Evolutionary conservation across 73 alveolate genomes (phyloP).

Genomic region (Breviolum minutum): DNA sequence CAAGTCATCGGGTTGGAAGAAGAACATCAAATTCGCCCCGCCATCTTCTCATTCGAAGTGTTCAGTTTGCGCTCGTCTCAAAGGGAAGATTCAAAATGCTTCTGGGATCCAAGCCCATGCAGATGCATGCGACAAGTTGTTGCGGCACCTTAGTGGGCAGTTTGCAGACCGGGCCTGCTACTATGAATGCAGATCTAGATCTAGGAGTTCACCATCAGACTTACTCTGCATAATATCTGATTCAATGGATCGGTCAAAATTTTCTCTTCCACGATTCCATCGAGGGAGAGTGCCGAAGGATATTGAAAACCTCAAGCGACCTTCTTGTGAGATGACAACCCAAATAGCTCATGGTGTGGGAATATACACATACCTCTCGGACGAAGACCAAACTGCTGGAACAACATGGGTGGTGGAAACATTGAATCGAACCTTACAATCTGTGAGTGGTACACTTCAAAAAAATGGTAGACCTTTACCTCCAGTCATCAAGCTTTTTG

Average conservation of each 20-base stretch:
- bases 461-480: neutral
- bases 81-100: neutral
- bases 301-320: neutral
- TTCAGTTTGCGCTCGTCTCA: neutral
- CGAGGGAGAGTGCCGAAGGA: neutral
- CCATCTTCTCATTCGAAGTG: neutral
- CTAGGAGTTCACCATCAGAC: neutral
- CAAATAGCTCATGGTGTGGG: too few relatives aligned
- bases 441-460: neutral
- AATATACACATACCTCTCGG: neutral
- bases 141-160: neutral
- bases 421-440: neutral
- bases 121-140: neutral
- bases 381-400: neutral
- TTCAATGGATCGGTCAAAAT: neutral
- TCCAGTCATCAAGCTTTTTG: neutral
- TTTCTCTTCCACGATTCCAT: neutral
- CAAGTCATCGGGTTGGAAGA: neutral
- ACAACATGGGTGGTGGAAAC: neutral
- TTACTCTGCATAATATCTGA: neutral
- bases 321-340: neutral
- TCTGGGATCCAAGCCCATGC: neutral
- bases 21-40: neutral
- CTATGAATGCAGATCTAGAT: neutral
- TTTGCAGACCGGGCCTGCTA: neutral